Evolutionary conservation across 805 yeast species (phyloP).

Genomic region (Kockiozyma suomiensis): DNA sequence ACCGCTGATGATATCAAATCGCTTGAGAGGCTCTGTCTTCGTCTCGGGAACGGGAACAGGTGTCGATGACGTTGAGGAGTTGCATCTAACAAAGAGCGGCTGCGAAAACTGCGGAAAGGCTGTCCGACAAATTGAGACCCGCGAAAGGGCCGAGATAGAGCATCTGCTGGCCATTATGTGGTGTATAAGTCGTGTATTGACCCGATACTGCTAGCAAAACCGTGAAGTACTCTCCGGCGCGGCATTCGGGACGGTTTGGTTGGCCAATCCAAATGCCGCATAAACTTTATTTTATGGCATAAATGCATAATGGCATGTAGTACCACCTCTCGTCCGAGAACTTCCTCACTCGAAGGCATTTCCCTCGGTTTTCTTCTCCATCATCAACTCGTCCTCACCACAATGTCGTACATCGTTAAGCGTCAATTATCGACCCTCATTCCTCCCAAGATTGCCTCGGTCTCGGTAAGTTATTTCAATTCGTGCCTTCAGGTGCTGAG

Average conservation of each 20-base stretch:
- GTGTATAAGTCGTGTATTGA: background rate
- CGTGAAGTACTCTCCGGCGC: background rate
- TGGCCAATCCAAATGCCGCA: constrained; percentile 16
- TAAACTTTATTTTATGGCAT: background rate
- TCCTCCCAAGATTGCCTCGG: constrained; percentile 98
- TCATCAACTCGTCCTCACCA: background rate
- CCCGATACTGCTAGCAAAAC: background rate
- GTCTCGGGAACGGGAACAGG: constrained; percentile 13
- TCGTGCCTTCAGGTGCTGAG: background rate
- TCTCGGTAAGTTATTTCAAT: constrained; percentile 61
- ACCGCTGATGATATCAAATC: constrained; percentile 67
- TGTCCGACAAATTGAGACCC: constrained; percentile 3
- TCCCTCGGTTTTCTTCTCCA: background rate
- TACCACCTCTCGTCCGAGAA: background rate
- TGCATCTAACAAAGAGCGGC: constrained; percentile 10
- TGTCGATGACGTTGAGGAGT: constrained; percentile 19
- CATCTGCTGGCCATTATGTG: constrained; percentile 22
- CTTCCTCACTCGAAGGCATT: background rate
- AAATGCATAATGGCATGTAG: background rate
- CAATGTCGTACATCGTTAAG: constrained; percentile 83
- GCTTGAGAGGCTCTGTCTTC: constrained; percentile 37
- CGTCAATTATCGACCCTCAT: constrained; percentile 93
- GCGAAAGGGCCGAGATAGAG: constrained; percentile 6
- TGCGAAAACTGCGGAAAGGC: background rate
- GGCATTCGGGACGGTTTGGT: constrained; percentile 18